These are phyloP conservation scores for Ophiostoma piceae DNA, from an alignment of 2,329 filamentous ascomycete species.

Conservation along the genomic window DNA sequence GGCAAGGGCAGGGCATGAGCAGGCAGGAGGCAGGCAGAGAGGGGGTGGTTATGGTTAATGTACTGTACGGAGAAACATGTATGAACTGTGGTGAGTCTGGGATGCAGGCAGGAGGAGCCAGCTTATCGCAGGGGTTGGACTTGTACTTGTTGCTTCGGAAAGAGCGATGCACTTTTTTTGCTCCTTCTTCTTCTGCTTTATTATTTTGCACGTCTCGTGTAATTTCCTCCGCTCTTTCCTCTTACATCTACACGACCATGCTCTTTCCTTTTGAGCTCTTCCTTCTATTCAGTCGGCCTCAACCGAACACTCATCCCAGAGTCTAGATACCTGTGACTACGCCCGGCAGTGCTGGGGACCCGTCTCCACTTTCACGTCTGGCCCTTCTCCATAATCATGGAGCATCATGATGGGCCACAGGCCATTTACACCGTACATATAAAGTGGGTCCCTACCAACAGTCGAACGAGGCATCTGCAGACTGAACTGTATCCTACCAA, in stretches of 20 bases:
- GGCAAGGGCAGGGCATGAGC: background rate
- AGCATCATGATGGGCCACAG: background rate
- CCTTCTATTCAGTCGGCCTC: background rate
- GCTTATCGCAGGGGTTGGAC: slow-evolving; percentile 4
- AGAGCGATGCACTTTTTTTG: background rate
- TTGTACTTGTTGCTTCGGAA: background rate
- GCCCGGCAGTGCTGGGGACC: background rate
- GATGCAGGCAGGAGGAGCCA: background rate
- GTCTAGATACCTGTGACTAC: background rate
- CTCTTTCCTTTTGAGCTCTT: background rate
- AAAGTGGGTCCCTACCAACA: background rate
- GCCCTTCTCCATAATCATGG: background rate
- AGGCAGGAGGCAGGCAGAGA: slow-evolving; percentile 5
- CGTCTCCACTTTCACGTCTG: slow-evolving; percentile 8
- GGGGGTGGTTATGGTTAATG: background rate
- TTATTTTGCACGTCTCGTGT: no score
- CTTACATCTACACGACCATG: background rate
- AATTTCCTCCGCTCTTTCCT: background rate
- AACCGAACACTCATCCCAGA: background rate
- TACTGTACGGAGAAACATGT: background rate
- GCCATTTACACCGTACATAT: slow-evolving; percentile 10
- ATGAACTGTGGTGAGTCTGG: background rate
- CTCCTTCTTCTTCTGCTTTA: background rate
- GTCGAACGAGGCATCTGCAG: background rate
- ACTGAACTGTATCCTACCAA: no score